Evolutionary conservation across 2,329 filamentous ascomycete genomes (phyloP).

Genomic region (Elsinoe arachidis): DNA sequence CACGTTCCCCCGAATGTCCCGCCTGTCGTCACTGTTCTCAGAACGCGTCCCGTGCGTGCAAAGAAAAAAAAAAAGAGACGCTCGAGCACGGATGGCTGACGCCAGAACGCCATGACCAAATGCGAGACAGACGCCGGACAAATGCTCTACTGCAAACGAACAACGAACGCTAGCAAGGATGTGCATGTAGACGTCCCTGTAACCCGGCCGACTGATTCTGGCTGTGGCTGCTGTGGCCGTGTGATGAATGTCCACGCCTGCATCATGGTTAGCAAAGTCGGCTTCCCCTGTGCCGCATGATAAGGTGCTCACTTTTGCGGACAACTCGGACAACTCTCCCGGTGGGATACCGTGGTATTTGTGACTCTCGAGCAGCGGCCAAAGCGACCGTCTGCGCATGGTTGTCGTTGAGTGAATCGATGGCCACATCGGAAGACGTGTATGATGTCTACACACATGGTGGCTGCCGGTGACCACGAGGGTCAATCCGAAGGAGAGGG

Average conservation of each 20-base stretch:
- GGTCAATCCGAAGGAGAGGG: not conserved
- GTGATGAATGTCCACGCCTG: not conserved
- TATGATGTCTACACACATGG: conserved; percentile 6
- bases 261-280: not conserved
- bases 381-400: conserved; percentile 8
- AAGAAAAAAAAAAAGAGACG: not conserved
- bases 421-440: conserved; percentile 4
- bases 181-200: conserved; percentile 6
- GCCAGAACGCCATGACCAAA: conserved; percentile 8
- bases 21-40: not conserved
- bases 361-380: not conserved
- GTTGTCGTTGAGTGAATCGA: conserved; percentile 5
- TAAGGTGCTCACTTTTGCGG: not conserved
- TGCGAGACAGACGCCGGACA: conserved; percentile 8
- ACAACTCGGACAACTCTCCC: conserved; percentile 5
- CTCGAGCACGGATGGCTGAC: conserved; percentile 6
- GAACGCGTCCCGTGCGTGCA: not conserved
- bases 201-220: conserved; percentile 10
- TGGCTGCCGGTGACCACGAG: not conserved
- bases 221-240: not conserved
- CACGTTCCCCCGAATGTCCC: not conserved
- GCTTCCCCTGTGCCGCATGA: not conserved
- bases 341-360: not conserved
- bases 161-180: conserved; percentile 8
- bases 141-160: conserved; percentile 8